Base-by-base conservation (phyloP, 768 basidiomycete genomes). In the Mrakia frigida region DNA sequence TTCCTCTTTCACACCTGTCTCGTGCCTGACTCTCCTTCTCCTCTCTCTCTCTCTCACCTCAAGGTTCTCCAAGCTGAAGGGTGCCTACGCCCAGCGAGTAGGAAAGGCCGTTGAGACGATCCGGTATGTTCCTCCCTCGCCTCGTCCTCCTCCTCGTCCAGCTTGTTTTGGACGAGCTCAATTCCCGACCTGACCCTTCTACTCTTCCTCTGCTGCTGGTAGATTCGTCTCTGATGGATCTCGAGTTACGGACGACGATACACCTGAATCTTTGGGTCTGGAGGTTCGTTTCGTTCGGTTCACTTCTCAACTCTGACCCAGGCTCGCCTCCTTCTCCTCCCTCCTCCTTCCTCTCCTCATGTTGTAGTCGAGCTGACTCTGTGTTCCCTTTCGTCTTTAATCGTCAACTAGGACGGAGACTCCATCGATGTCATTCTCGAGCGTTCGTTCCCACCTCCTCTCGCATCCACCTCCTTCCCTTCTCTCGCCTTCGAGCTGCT, bases 21-120 rank as follows among this genome's bases (percentile, higher is more conserved):
- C 35, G 37, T 23, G 9, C 25, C 65, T 39, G 37, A 65, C 33
- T 41, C 23, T n/a, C 6, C 23, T 39, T 67, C 31, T 23, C 1
- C 13, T 39, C 6, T n/a, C 7, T 18, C 18, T 11, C 35, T 31
- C 7, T 1, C 39, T 21, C 63, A n/a, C n/a, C n/a, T n/a, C n/a
- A n/a, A 68, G 65, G 65, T 75, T 75, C 25, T 52, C 67, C 37
- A 75, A 75, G 74, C 59, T 75, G 23, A 75, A 75, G 35, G 35
- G 41, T 6, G 74, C 74, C 33, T 75, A 75, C 69, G 74, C 74
- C 25, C 41, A 46, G 28, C 41, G 74, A 75, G 74, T 67, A 6
- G 74, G 74, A 53, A 75, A 75, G 74, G 33, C 74, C 21, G 74
- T 75, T 18, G 67, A 69, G 35, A 75, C 74, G 5, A 67, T 75